Conservation (phyloP, 306 rosid species). For the Cucurbita ficifolia region DNA sequence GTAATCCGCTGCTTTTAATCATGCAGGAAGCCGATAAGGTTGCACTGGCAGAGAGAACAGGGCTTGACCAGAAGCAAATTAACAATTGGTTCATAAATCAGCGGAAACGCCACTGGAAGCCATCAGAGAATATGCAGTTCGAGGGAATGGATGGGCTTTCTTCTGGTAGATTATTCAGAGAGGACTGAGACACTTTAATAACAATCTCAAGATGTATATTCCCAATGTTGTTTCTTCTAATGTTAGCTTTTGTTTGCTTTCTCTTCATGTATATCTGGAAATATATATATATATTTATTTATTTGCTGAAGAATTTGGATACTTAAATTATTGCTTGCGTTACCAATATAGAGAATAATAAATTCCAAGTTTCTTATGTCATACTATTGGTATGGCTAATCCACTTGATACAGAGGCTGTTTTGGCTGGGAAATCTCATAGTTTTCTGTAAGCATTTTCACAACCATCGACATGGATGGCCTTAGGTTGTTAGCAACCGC, state of each 20-base stretch:
- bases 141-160: slow-evolving; percentile 51
- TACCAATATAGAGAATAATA: slow-evolving; percentile 14
- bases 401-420: slow-evolving; percentile 27
- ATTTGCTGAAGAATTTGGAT: not conserved
- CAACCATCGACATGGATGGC: slow-evolving; percentile 34
- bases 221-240: not conserved
- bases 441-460: slow-evolving; percentile 23
- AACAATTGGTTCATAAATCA: slow-evolving; percentile 98
- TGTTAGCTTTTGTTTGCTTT: not conserved
- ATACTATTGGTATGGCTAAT: not conserved
- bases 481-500: slow-evolving; percentile 40
- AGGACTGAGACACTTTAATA: slow-evolving; percentile 20
- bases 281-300: not conserved
- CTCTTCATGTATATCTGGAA: not conserved
- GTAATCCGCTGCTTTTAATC: not conserved
- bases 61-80: slow-evolving; percentile 84
- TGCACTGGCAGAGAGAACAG: slow-evolving; percentile 66
- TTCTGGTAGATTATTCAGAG: slow-evolving; percentile 32
- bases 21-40: slow-evolving; percentile 77
- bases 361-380: not conserved
- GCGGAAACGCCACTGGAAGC: slow-evolving; percentile 94
- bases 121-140: slow-evolving; percentile 69
- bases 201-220: not conserved
- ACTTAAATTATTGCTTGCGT: slow-evolving; percentile 10
- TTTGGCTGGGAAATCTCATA: slow-evolving; percentile 28